These are phyloP conservation scores for Pyrenophora graminea DNA, from an alignment of 2,329 filamentous ascomycete species.

Conservation along the genomic window DNA sequence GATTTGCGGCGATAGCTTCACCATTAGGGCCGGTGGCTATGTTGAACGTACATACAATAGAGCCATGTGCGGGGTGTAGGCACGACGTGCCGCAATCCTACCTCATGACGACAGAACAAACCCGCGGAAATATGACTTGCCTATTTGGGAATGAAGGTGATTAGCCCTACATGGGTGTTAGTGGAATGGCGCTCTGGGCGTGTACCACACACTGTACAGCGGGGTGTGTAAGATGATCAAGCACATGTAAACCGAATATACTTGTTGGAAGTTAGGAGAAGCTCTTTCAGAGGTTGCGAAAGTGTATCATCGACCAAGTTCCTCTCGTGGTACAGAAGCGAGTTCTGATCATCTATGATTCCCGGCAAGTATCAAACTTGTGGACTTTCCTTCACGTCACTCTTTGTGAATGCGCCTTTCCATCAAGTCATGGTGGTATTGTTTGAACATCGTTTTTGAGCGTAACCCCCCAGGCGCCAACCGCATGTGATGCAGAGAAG, in stretches of 20 bases:
- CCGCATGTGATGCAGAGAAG: conserved; percentile 48
- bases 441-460: conserved; percentile 48
- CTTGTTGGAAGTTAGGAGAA: too few species aligned
- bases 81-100: conserved; percentile 13
- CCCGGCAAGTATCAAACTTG: conserved; percentile 8
- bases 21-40: conserved; percentile 22
- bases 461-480: conserved; percentile 46
- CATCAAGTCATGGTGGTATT: conserved; percentile 40
- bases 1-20: conserved; percentile 37
- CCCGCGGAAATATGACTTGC: conserved; percentile 7
- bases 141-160: not conserved
- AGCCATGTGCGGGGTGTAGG: conserved; percentile 23
- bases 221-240: too few species aligned
- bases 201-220: too few species aligned
- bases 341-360: conserved; percentile 8
- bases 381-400: conserved; percentile 13
- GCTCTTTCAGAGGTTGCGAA: not conserved
- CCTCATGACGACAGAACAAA: conserved; percentile 19
- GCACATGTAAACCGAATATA: too few species aligned
- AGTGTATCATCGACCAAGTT: conserved; percentile 3
- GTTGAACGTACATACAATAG: not conserved
- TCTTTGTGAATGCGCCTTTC: conserved; percentile 16
- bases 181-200: too few species aligned
- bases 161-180: too few species aligned
- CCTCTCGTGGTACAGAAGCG: conserved; percentile 3